Evolutionary conservation across 805 yeast genomes (phyloP).

Genomic region (Ogataea siamensis): DNA sequence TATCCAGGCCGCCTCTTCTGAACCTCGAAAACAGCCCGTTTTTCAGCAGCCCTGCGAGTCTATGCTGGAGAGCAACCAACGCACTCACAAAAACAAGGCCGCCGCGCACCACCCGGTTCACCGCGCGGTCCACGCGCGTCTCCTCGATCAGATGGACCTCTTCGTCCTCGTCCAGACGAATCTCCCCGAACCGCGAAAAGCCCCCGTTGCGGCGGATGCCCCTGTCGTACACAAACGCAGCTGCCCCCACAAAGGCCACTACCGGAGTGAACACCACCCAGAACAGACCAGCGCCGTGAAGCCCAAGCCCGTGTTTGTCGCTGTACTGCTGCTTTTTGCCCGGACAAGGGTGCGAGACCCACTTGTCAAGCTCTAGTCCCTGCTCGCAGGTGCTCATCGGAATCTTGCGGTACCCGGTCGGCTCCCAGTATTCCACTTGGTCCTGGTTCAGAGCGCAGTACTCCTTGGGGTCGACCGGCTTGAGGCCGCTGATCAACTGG

Average conservation of each 20-base stretch:
- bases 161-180: slow-evolving; percentile 75
- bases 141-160: slow-evolving; percentile 54
- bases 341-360: slow-evolving; percentile 75
- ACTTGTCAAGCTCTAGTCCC: slow-evolving; percentile 69
- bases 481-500: slow-evolving; percentile 70
- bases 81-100: slow-evolving; percentile 42
- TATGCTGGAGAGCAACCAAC: slow-evolving; percentile 17
- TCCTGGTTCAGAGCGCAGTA: slow-evolving; percentile 54
- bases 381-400: slow-evolving; percentile 85
- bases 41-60: slow-evolving; percentile 18
- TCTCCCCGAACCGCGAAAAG: slow-evolving; percentile 76
- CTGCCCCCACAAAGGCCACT: slow-evolving; percentile 47
- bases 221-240: slow-evolving; percentile 72
- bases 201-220: slow-evolving; percentile 82
- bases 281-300: slow-evolving; percentile 54
- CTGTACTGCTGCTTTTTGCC: slow-evolving; percentile 70
- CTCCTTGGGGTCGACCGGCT: slow-evolving; percentile 61
- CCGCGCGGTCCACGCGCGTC: slow-evolving; percentile 55
- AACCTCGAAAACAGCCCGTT: slow-evolving; percentile 26
- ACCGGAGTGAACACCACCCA: slow-evolving; percentile 58
- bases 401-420: slow-evolving; percentile 89
- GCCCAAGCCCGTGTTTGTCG: slow-evolving; percentile 45
- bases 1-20: slow-evolving; percentile 22
- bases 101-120: slow-evolving; percentile 56
- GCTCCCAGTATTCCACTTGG: slow-evolving; percentile 70